These are phyloP conservation scores for Vaccinium corymbosum DNA, from an alignment of 148 eudicot species.

Conservation along the genomic window DNA sequence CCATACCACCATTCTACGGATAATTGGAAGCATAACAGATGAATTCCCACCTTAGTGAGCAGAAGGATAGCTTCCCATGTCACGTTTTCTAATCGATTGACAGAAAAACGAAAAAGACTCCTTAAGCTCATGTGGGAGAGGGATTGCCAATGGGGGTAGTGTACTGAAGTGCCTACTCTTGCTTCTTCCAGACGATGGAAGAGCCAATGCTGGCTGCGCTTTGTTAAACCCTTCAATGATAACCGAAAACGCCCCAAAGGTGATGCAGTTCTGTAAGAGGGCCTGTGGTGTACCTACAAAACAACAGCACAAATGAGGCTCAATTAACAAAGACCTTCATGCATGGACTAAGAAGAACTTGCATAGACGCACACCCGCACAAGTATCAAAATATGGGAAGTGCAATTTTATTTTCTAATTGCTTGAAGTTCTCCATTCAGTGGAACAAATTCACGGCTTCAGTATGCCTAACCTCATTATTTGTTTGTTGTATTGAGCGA, in stretches of 20 bases:
- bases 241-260: conserved; percentile 82
- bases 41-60: conserved; percentile 4
- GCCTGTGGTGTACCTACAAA: conserved; percentile 75
- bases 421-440: not conserved
- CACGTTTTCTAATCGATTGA: conserved; percentile 35
- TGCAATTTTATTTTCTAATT: not conserved
- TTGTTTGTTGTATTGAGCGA: not conserved
- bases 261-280: conserved; percentile 74
- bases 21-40: not conserved
- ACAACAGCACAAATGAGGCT: not conserved
- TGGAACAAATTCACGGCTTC: not conserved
- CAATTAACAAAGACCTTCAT: not conserved
- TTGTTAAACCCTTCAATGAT: conserved; percentile 75
- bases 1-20: not conserved
- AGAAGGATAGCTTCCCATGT: conserved; percentile 14
- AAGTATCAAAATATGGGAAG: not conserved
- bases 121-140: conserved; percentile 57
- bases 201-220: conserved; percentile 77
- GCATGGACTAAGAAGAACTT: not conserved
- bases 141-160: conserved; percentile 61
- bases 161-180: conserved; percentile 23
- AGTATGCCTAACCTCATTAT: not conserved
- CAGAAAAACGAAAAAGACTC: conserved; percentile 56
- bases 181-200: conserved; percentile 24
- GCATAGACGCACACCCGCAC: not conserved